Conservation (phyloP, 495 filamentous ascomycete species). For the Penicillium cataractarum region DNA sequence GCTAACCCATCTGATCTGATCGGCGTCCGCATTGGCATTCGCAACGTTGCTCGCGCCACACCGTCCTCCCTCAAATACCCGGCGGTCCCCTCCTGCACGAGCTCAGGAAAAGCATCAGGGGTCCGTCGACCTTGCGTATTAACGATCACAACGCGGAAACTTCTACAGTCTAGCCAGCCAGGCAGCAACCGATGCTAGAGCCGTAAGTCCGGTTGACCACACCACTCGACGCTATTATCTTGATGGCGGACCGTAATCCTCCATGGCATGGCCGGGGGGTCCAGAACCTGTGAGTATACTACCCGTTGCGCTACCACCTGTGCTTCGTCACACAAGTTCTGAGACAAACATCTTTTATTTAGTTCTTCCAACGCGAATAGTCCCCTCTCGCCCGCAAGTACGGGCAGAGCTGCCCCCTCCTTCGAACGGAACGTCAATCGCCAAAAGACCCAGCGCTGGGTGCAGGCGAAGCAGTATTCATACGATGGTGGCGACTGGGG, state of each 20-base stretch:
- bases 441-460: slow-evolving; percentile 92
- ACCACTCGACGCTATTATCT: slow-evolving; percentile 7
- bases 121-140: slow-evolving; percentile 1
- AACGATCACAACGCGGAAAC: neutral
- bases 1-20: slow-evolving; percentile 28
- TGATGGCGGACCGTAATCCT: slow-evolving; percentile 30
- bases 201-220: slow-evolving; percentile 8
- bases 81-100: slow-evolving; percentile 2
- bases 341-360: slow-evolving; percentile 12
- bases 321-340: slow-evolving; percentile 20
- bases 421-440: slow-evolving; percentile 86
- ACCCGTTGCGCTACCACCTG: neutral
- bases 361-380: slow-evolving; percentile 32
- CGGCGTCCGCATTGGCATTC: slow-evolving; percentile 22
- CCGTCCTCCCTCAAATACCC: slow-evolving; percentile 17
- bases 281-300: slow-evolving; percentile 29
- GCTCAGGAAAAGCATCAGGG: slow-evolving; percentile 2
- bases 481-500: slow-evolving; percentile 98
- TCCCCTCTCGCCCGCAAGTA: slow-evolving; percentile 35
- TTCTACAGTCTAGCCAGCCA: slow-evolving; percentile 9
- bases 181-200: slow-evolving; percentile 27
- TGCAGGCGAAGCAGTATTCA: slow-evolving; percentile 81
- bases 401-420: slow-evolving; percentile 50
- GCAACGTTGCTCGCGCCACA: slow-evolving; percentile 28
- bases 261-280: slow-evolving; percentile 31